Evolutionary conservation across 2,329 filamentous ascomycete species (phyloP), one percentile per base, ranked within the genome.

Genomic region (Graphilbum ipis-grandicollis): DNA sequence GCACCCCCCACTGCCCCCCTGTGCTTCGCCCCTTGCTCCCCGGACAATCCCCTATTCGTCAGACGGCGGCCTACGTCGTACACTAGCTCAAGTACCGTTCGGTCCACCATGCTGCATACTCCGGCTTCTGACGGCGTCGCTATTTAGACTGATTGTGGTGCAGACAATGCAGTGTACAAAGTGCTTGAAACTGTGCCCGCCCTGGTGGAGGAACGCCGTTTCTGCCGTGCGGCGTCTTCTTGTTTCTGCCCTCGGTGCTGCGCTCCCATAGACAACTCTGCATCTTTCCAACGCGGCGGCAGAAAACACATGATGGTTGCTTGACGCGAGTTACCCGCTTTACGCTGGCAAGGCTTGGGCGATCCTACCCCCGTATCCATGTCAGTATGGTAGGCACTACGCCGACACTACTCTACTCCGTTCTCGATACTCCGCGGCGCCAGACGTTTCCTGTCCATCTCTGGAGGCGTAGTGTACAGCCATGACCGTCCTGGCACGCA

Each of bases 1-100:
- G n/a, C n/a, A n/a, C 21, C 21, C 21, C 21, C 21, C 21, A 23
- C 6, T 5, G 21, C 21, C 5, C 21, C 21, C 21, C 21, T 68
- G n/a, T n/a, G n/a, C n/a, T n/a, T n/a, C n/a, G n/a, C 19, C 19
- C 13, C 18, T 21, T 21, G n/a, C 29, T n/a, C 32, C 19, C 32
- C 32, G 32, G 32, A 25, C 19, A 23, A 23, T n/a, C 32, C 19
- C 17, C 32, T 21, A 34, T 25, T 34, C 32, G 32, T 15, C 32
- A 34, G 30, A 31, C 5, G 7, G 12, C 14, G 5, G 8, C 15
- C n/a, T n/a, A n/a, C n/a, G n/a, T n/a, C n/a, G n/a, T n/a, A n/a
- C n/a, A 33, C 13, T 14, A 33, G 9, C 31, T 33, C 8, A 33
- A 21, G 7, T 33, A 8, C 31, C 18, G 18, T 22, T 21, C 19